These are phyloP conservation scores for Solanum chacoense DNA, from an alignment of 305 asterid species.

Conservation along the genomic window DNA sequence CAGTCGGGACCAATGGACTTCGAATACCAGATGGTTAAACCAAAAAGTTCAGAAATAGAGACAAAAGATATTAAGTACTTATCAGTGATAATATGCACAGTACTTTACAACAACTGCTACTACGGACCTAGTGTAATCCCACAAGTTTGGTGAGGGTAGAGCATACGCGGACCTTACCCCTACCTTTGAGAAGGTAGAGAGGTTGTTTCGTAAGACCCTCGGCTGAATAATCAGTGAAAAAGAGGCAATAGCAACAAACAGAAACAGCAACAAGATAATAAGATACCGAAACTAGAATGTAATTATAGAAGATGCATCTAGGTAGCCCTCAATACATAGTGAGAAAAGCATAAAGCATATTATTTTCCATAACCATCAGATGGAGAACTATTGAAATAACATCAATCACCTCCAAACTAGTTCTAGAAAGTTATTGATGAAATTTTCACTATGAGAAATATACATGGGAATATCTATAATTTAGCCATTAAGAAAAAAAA, in stretches of 20 bases:
- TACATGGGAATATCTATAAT: conserved; percentile 3
- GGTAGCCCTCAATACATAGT: neutral
- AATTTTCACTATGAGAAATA: neutral
- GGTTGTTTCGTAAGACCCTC: neutral
- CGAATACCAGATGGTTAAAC: neutral
- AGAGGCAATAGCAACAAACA: neutral
- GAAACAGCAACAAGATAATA: neutral
- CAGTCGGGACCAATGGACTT: neutral
- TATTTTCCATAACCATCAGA: neutral
- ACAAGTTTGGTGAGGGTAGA: neutral
- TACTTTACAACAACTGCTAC: neutral
- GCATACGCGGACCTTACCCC: neutral
- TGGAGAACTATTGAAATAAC: neutral
- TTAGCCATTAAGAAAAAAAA: neutral
- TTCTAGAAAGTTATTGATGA: neutral
- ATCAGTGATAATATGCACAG: neutral
- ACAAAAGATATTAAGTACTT: neutral
- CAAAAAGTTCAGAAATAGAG: neutral
- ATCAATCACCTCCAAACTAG: neutral
- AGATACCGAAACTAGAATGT: neutral
- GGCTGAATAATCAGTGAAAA: neutral
- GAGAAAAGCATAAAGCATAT: neutral
- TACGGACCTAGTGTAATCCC: neutral
- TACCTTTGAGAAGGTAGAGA: neutral
- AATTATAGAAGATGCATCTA: neutral